Evolutionary conservation across 805 yeast species (phyloP), one percentile per base, ranked within the genome.

Genomic region (Metschnikowia baotianmanensis): DNA sequence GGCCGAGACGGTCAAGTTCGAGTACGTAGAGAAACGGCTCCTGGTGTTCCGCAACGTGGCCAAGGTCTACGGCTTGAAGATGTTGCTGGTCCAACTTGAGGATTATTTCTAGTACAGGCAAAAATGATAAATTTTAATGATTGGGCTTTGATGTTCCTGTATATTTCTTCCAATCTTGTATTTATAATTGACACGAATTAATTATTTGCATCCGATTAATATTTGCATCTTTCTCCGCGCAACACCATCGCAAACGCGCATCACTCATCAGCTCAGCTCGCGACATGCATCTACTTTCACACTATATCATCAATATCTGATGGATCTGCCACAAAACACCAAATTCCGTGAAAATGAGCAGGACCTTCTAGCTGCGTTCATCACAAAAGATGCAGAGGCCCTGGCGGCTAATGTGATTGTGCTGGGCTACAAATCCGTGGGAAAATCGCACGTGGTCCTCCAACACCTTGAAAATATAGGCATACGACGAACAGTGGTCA

Each of bases 21-120:
- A 56, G 5, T 74, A 70, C 0, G 55, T 88, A 6, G 61, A 67
- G 13, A 63, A 65, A 36, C 69, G 70, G 37, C 53, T 82, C 3
- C 59, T 56, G 6, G 71, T 79, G 0, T 86, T 74, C 57, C 65
- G 65, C 17, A 80, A 77, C 43, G 80, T 88, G 11, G 78, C 91
- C 1, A 63, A 65, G 11, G 73, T 61, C 38, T 86, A 77, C 56
- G 82, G 78, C 27, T 66, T 90, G 51, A 76, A 74, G 39, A 61
- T 88, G 40, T 58, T 88, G 33, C 50, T 47, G 36, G 71, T 60
- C 9, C 46, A 62, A 26, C 48, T 67, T n/a, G 70, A 65, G 21
- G 64, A 56, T 22, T 46, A 39, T 32, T 35, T 42, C 24, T 45
- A 31, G 25, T 10, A 23, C 25, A 23, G 12, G 7, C 7, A 8